Evolutionary conservation across 129 eudicot genomes (phyloP), one percentile per base, ranked within the genome.

Genomic region (Heracleum sosnowskyi): DNA sequence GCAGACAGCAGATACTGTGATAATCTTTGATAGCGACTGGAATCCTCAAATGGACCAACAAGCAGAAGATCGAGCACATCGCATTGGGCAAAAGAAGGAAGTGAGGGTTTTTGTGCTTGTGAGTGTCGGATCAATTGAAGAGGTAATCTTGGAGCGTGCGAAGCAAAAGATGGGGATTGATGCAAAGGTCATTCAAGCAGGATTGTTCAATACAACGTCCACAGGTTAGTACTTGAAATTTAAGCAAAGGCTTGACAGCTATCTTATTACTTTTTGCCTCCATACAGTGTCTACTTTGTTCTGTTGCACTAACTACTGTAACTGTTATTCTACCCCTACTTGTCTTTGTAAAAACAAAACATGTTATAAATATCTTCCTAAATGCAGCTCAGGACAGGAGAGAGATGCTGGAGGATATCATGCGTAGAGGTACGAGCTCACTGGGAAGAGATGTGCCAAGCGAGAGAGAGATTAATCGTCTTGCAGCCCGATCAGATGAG

Each of bases 81-180:
- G 97, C 12, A 95, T 95, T 81, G 99, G 99, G 41, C 99, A 95
- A 76, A 95, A 90, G 81, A 95, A 95, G 86, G 99, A 95, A 85
- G 99, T 95, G 44, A 86, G 97, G 83, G 99, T 95, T 62, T 95
- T 95, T 77, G 99, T 95, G 49, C 88, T 95, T 85, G 92, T 95
- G 29, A 92, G 97, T 76, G 99, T 95, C 41, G 99, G 99, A 78
- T 95, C 99, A 5, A 84, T 95, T 75, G 99, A 95, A 85, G 99
- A 95, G 83, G 99, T 95, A 33, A 95, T 95, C 64, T 85, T 95
- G 82, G 99, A 92, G 68, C 96, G 97, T 37, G 99, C 99, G 0
- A 95, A 95, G 73, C 99, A 95, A 90, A 95, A 95, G 73, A 95
- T 90, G 99, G 99, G 99, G 20, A 95, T 95, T 83, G 99, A 95